phyloP scores from a whole-genome alignment of 2,329 filamentous ascomycete genomes.

The Xylaria sp. region DNA sequence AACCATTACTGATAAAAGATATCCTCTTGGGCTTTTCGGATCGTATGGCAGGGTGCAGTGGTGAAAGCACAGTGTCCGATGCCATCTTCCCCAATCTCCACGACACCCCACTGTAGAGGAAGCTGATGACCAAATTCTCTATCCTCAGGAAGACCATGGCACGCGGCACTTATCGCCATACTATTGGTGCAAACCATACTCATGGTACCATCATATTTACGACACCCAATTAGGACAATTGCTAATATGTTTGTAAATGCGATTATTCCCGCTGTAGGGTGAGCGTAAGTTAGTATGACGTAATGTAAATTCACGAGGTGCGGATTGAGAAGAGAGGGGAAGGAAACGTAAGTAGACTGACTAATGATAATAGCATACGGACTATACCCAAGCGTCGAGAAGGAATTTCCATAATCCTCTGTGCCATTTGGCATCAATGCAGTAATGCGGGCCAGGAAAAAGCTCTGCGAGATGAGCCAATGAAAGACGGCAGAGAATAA shows the following conservation, averaged over 20 bases:
- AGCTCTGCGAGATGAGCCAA: conserved; percentile 61
- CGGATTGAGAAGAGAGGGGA: background rate
- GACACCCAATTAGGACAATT: conserved; percentile 42
- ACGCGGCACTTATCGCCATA: conserved; percentile 49
- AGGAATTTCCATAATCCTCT: conserved; percentile 44
- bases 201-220: conserved; percentile 50
- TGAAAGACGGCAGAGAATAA: conserved; percentile 54
- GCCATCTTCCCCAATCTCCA: conserved; percentile 38
- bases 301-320: background rate
- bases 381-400: conserved; percentile 50
- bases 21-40: conserved; percentile 30
- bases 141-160: conserved; percentile 44
- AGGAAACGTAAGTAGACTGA: conserved; percentile 6
- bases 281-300: conserved; percentile 6
- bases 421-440: conserved; percentile 43
- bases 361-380: conserved; percentile 47
- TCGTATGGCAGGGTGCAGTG: conserved; percentile 34
- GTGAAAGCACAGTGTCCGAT: conserved; percentile 43
- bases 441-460: conserved; percentile 57
- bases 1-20: conserved; percentile 24
- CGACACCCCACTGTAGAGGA: conserved; percentile 46
- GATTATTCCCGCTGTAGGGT: conserved; percentile 34
- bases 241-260: conserved; percentile 29
- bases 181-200: conserved; percentile 50
- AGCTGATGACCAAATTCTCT: conserved; percentile 41